Evolutionary conservation across 139 green algal genomes (phyloP).

Genomic region (Micractinium sp.): DNA sequence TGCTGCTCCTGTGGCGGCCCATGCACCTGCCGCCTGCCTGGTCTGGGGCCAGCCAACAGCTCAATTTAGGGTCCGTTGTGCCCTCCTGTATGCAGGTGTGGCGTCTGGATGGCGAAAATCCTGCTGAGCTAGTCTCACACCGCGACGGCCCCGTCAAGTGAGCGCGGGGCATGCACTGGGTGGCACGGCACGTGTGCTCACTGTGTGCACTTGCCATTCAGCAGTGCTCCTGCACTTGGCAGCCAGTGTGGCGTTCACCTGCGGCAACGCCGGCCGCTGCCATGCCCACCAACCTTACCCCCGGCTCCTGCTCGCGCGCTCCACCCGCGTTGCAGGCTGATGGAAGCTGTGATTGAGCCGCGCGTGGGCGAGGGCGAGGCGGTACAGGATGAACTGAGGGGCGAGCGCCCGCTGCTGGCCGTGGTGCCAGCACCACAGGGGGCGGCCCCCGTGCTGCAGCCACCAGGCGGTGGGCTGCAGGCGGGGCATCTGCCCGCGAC

Average conservation of each 20-base stretch:
- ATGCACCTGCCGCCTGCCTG: background rate
- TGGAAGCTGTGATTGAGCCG: constrained; percentile 38
- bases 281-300: background rate
- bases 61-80: too few species aligned
- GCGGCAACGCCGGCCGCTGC: too few species aligned
- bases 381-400: background rate
- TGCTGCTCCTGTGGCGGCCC: background rate
- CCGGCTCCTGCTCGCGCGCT: background rate
- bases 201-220: background rate
- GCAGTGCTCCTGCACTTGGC: too few species aligned
- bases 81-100: constrained; percentile 39
- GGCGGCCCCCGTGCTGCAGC: background rate
- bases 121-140: constrained; percentile 46
- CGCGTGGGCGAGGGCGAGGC: background rate
- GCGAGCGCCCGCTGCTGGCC: constrained; percentile 26
- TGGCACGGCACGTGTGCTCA: background rate
- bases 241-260: too few species aligned
- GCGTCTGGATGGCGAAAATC: constrained; percentile 36
- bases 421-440: background rate
- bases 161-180: background rate
- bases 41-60: too few species aligned
- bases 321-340: constrained; percentile 22
- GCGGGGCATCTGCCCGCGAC: background rate
- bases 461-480: too few species aligned
- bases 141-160: constrained; percentile 52